These are phyloP conservation scores for Capronia coronata DNA, from an alignment of 2,329 filamentous ascomycete species.

Conservation along the genomic window DNA sequence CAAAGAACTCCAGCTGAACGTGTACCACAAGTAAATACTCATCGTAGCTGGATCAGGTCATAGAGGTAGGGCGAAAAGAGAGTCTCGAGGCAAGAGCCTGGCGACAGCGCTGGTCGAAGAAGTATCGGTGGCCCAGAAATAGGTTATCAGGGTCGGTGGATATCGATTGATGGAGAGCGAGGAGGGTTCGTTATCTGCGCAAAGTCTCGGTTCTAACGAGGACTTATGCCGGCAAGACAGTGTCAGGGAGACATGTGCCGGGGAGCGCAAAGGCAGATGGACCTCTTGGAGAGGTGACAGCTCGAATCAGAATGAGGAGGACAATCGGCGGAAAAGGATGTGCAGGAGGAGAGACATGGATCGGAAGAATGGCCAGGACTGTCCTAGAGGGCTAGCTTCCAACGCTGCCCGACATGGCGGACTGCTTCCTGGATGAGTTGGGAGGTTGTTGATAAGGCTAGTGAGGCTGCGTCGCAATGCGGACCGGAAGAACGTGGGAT, in stretches of 20 bases:
- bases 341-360: conserved; percentile 22
- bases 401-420: conserved; percentile 21
- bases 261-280: conserved; percentile 17
- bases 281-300: conserved; percentile 6
- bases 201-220: conserved; percentile 9
- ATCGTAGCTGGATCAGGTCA: conserved; percentile 21
- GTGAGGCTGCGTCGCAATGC: conserved; percentile 14
- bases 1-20: conserved; percentile 28
- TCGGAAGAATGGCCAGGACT: conserved; percentile 18
- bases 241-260: conserved; percentile 24
- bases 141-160: conserved; percentile 18
- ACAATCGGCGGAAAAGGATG: conserved; percentile 20
- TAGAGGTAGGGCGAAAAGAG: background rate
- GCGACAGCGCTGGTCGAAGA: background rate
- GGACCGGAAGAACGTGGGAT: conserved; percentile 24
- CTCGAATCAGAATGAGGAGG: conserved; percentile 21
- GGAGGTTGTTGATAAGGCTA: conserved; percentile 11
- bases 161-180: conserved; percentile 17
- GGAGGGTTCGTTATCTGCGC: conserved; percentile 20
- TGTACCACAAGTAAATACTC: conserved; percentile 29
- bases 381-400: conserved; percentile 22
- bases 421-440: conserved; percentile 16
- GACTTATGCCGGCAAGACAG: conserved; percentile 17
- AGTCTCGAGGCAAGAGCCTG: background rate
- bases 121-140: conserved; percentile 9